These are phyloP conservation scores for Tilletia setariae DNA, from an alignment of 1,284 basidiomycete species.

Conservation along the genomic window DNA sequence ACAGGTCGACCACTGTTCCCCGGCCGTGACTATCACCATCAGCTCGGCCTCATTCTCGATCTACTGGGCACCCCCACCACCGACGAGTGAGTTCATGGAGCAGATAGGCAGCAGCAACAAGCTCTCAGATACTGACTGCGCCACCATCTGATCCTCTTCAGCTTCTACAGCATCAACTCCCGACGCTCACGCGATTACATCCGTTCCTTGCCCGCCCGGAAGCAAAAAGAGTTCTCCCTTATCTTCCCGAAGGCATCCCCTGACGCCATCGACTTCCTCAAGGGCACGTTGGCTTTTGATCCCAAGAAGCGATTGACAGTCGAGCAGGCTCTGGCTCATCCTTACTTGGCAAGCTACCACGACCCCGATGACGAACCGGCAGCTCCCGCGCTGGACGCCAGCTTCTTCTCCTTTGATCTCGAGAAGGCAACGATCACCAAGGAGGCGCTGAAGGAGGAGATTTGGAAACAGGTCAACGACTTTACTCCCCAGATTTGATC, in stretches of 20 bases:
- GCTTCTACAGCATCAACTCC: constrained; percentile 64
- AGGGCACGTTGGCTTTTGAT: constrained; percentile 73
- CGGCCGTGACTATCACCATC: constrained; percentile 90
- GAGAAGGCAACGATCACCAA: constrained; percentile 37
- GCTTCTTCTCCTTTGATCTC: constrained; percentile 47
- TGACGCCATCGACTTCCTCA: constrained; percentile 81
- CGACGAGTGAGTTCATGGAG: constrained; percentile 78
- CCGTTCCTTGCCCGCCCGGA: constrained; percentile 70
- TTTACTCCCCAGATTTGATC: constrained; percentile 32
- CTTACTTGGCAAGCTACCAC: constrained; percentile 48
- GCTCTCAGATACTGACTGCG: no score
- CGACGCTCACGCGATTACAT: constrained; percentile 83
- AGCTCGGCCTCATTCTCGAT: constrained; percentile 82
- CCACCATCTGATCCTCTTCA: not conserved
- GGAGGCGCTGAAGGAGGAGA: constrained; percentile 40
- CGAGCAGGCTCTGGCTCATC: constrained; percentile 48
- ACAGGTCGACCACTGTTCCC: constrained; percentile 91
- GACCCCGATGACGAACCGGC: constrained; percentile 47
- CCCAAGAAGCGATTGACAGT: constrained; percentile 47
- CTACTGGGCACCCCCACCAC: constrained; percentile 87
- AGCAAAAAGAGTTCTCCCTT: constrained; percentile 56
- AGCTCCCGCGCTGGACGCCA: constrained; percentile 34
- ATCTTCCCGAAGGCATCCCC: constrained; percentile 28
- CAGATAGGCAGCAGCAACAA: no score
- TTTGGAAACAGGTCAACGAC: constrained; percentile 44